Evolutionary conservation across 139 green algal species (phyloP), one percentile per base, ranked within the genome.

Genomic region (Tetradesmus lagerheimii): DNA sequence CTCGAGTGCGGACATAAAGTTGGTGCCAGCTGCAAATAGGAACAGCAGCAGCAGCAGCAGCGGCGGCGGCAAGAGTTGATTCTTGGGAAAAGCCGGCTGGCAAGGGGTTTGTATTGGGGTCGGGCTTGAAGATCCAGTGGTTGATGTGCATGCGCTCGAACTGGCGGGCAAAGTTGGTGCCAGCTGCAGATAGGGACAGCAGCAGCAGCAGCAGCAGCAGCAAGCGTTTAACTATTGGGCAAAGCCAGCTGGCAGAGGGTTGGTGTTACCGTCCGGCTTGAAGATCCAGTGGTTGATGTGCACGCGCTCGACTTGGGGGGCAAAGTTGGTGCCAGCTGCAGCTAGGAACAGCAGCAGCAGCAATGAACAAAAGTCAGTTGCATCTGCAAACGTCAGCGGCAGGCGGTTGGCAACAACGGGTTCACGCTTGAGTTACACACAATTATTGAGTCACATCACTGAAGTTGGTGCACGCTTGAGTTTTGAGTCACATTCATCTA

Each of bases 281-380:
- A 45, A 81, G 74, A 41, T 81, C 74, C n/a, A 81, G 35, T 45
- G n/a, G 74, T 81, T 81, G 35, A 81, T 41, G 74, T 81, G 74
- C 74, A 45, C 74, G 6, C 74, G 74, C 74, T 81, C 23, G 12
- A 47, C 15, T 2, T 1, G 6, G 1, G n/a, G 1, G 1, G 6
- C 14, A 45, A 81, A 81, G 31, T 45, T 81, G 74, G 74, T 81
- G 74, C 74, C 74, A 8, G 1, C n/a, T n/a, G 71, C 71, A 80
- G 11, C 20, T 3, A 23, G 12, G 8, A 64, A 12, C 50, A 64
- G 8, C 50, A 64, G 50, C 50, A 53, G 45, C 45, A 53, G 11
- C 8, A 6, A 53, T 53, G 11, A 11, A 53, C 11, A 11, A 53
- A 53, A 53, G 6, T 53, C 11, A 6, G 45, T 50, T 50, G 43